Evolutionary conservation across 768 basidiomycete genomes (phyloP).

Genomic region (Psilocybe subaeruginosa): DNA sequence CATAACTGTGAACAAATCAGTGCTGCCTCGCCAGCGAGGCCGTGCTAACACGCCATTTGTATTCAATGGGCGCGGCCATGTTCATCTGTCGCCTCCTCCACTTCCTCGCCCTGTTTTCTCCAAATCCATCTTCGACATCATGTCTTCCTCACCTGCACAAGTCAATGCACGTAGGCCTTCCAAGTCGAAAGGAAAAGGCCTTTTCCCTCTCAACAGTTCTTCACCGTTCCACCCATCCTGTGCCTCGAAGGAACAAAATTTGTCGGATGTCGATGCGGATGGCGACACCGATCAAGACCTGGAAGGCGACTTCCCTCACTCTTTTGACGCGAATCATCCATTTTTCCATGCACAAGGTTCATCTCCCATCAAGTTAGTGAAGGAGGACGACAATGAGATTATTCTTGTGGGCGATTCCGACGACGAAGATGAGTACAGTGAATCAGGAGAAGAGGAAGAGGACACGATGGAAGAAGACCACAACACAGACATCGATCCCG

Average conservation of each 20-base stretch:
- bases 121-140: neutral
- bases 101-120: neutral
- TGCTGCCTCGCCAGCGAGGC: constrained; percentile 58
- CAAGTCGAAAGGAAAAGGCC: too few relatives aligned
- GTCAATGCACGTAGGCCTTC: neutral
- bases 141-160: constrained; percentile 6
- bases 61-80: constrained; percentile 55
- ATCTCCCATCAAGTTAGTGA: constrained; percentile 10
- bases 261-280: constrained; percentile 18
- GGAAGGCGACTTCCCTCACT: constrained; percentile 23
- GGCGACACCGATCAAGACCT: constrained; percentile 25
- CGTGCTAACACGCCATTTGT: constrained; percentile 63
- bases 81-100: constrained; percentile 33
- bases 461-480: constrained; percentile 13
- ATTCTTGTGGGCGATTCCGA: constrained; percentile 23
- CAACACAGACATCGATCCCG: constrained; percentile 17
- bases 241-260: constrained; percentile 1
- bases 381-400: neutral
- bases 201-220: neutral
- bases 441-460: neutral
- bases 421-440: constrained; percentile 5
- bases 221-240: neutral
- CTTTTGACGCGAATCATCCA: constrained; percentile 24
- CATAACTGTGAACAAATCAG: constrained; percentile 58
- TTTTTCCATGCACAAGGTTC: constrained; percentile 20